Conservation (phyloP, 192 early-diverging fungal genomes). For the Entomortierella parvispora region DNA sequence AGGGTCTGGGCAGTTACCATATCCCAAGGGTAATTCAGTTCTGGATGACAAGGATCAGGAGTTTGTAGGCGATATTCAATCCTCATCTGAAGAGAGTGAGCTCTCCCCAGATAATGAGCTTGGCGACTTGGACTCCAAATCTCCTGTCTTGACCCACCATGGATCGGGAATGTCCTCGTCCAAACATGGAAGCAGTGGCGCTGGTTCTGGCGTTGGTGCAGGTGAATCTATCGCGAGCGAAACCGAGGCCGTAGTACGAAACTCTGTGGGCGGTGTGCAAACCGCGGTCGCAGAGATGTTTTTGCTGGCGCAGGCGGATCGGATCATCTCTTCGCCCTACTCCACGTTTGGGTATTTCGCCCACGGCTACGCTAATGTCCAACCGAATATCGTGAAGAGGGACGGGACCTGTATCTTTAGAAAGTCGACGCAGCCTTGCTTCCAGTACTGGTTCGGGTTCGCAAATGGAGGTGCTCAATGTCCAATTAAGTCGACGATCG, state of each 20-base stretch:
- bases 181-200: too few species aligned
- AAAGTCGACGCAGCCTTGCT: constrained; percentile 41
- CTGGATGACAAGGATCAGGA: too few species aligned
- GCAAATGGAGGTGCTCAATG: constrained; percentile 41
- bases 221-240: not conserved
- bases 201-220: too few species aligned
- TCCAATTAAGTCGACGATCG: constrained; percentile 23
- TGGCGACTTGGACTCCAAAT: not conserved
- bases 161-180: too few species aligned
- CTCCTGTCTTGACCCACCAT: not conserved
- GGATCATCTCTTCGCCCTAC: constrained; percentile 46
- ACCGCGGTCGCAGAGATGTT: constrained; percentile 45
- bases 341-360: constrained; percentile 50
- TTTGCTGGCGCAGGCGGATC: constrained; percentile 30
- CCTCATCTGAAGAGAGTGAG: not conserved
- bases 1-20: too few species aligned
- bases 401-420: constrained; percentile 41
- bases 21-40: not conserved
- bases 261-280: constrained; percentile 46
- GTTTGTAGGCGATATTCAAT: too few species aligned
- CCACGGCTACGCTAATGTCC: constrained; percentile 40
- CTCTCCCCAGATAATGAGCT: not conserved
- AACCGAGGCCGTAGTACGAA: constrained; percentile 33
- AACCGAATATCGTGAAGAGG: constrained; percentile 44
- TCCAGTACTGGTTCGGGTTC: constrained; percentile 53